Base-by-base conservation (phyloP, 2,329 filamentous ascomycete species). In the Chaetomium strumarium region DNA sequence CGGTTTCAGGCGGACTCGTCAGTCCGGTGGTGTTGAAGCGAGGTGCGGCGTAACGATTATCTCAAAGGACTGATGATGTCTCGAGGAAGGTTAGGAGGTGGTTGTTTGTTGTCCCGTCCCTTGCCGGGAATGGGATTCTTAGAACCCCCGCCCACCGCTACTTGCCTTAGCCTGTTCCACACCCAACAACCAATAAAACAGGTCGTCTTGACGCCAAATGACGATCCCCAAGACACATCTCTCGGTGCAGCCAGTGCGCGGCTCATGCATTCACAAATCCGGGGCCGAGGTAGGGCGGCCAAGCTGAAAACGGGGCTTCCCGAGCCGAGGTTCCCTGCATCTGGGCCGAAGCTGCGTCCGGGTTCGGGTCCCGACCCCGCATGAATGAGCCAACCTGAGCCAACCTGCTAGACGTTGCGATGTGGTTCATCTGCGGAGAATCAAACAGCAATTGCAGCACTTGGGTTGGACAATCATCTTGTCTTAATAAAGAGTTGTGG, bases 301-400 rank as follows among this genome's bases (percentile, higher is more conserved):
- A 11, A 14, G 49, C 14, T 43, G 39, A 16, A 30, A 16, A 14
- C 44, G 17, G 42, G 20, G 43, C 29, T 13, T 41, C n/a, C 43
- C 52, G 58, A 60, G 56, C 56, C 56, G 56, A 60, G 58, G 58
- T 52, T 58, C 48, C 49, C 51, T 57, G 53, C 46, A 52, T 50
- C 51, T 42, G 52, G 54, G 36, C 45, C 39, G 55, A 52, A 34
- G 39, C 14, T 30, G 31, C 50, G 31, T 55, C 13, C 34, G 7
- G 14, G 34, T 8, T 16, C 7, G 12, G 34, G 3, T n/a, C 14
- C 5, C 13, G 34, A 8, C 24, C 24, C 24, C 24, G 24, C 24
- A 24, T 24, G 24, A 24, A 24, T 24, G 24, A 24, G 24, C 24
- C 24, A 24, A 24, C 24, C 24, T 4, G 4, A 7, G 7, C 24